Evolutionary conservation across 768 basidiomycete species (phyloP).

Genomic region (Mycena sanguinolenta): DNA sequence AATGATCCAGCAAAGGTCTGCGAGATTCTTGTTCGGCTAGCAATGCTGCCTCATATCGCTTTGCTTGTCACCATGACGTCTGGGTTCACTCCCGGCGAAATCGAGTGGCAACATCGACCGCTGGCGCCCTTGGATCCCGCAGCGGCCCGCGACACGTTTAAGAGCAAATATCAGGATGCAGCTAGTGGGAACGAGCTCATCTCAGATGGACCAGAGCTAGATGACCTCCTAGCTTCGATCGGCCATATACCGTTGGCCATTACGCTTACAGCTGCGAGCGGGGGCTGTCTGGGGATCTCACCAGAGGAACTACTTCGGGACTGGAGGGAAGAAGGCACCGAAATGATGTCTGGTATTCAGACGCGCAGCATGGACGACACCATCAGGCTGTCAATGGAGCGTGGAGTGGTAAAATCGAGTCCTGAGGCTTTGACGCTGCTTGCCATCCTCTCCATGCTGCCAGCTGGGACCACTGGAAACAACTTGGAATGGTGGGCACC

Average conservation of each 20-base stretch:
- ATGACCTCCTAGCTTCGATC: slow-evolving; percentile 36
- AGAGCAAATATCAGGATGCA: too few relatives aligned
- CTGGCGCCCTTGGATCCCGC: not conserved
- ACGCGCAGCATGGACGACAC: too few relatives aligned
- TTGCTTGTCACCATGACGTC: not conserved
- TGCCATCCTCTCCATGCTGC: slow-evolving; percentile 41
- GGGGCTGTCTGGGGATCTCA: too few relatives aligned
- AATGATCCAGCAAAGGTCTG: not conserved
- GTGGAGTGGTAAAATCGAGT: slow-evolving; percentile 33
- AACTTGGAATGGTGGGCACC: slow-evolving; percentile 32
- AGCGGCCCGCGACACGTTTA: too few relatives aligned
- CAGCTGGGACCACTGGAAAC: too few relatives aligned
- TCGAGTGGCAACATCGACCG: not conserved
- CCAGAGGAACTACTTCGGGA: too few relatives aligned
- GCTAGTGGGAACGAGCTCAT: too few relatives aligned
- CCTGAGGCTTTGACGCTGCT: slow-evolving; percentile 40
- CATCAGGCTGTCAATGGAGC: slow-evolving; percentile 19
- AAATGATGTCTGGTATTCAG: too few relatives aligned
- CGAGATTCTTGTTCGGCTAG: not conserved
- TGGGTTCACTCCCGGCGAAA: not conserved
- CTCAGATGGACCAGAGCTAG: not conserved
- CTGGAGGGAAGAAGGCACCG: too few relatives aligned
- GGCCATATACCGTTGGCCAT: slow-evolving; percentile 51
- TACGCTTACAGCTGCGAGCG: slow-evolving; percentile 49
- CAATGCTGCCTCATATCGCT: not conserved